phyloP scores from a whole-genome alignment of 495 filamentous ascomycete species.

The Hamigera avellanea region DNA sequence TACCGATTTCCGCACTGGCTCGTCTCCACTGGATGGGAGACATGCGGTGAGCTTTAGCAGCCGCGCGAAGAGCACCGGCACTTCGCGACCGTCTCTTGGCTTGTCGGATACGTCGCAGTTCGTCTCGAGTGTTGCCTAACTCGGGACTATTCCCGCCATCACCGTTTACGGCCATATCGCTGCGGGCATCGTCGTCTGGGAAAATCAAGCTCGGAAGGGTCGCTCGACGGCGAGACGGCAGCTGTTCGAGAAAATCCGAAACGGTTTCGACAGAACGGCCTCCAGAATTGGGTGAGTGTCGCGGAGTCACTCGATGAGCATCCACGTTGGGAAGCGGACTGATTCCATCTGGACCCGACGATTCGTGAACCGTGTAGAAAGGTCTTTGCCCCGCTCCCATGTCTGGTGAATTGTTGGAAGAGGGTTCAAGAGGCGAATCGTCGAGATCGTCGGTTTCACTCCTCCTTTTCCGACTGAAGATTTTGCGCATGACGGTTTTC shows the following conservation, averaged over 20 bases:
- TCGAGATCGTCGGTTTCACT: slow-evolving; percentile 25
- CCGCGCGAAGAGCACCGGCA: slow-evolving; percentile 12
- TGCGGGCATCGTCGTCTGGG: slow-evolving; percentile 16
- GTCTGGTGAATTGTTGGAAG: no score
- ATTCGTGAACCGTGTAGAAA: slow-evolving; percentile 8
- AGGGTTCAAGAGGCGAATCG: slow-evolving; percentile 3
- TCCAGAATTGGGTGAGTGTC: neutral
- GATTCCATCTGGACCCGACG: slow-evolving; percentile 15
- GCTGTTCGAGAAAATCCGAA: neutral
- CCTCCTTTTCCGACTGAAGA: slow-evolving; percentile 29
- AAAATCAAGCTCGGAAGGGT: slow-evolving; percentile 35
- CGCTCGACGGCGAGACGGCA: slow-evolving; percentile 22
- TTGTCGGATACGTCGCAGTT: slow-evolving; percentile 1
- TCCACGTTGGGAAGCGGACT: slow-evolving; percentile 13
- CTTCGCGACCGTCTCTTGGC: slow-evolving; percentile 23
- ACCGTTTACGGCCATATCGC: slow-evolving; percentile 2
- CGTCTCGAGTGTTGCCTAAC: neutral
- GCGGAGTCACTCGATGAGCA: neutral
- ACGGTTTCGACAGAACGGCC: neutral
- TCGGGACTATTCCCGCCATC: no score
- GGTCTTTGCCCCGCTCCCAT: neutral
- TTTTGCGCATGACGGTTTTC: slow-evolving; percentile 37
- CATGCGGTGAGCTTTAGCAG: slow-evolving; percentile 16
- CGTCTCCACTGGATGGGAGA: slow-evolving; percentile 24
- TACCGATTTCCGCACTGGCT: slow-evolving; percentile 18